Evolutionary conservation across 2,329 filamentous ascomycete species (phyloP), one percentile per base, ranked within the genome.

Genomic region (Trichocomaceae sp.): DNA sequence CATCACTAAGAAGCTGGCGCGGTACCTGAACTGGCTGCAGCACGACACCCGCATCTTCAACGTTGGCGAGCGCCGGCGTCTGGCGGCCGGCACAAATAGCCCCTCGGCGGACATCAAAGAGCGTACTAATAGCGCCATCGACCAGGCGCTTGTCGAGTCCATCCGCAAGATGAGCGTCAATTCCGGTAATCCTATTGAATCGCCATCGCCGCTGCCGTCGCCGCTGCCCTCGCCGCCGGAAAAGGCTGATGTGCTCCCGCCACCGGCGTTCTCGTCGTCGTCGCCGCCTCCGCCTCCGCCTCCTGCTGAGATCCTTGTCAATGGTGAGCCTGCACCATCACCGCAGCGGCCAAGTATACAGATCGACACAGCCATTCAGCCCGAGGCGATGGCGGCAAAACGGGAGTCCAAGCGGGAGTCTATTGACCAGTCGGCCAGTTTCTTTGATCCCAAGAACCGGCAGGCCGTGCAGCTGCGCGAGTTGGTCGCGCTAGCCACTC

Each of bases 41-140:
- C 92, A 99, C 72, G 89, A 96, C 66, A 93, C 91, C 12, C 83
- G 81, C 62, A 96, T 99, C 63, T 99, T 99, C 82, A 99, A 99
- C 65, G 93, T 99, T 37, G 93, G 93, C 58, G 92, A 96, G 71
- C 82, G 90, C 66, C 82, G 93, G 64, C 86, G 93, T 63, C 83
- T 91, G 50, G 89, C 86, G 17, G 87, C 79, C 26, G 76, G 86
- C 50, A 53, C 51, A 9, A 75, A 73, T 45, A 74, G 74, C n/a
- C 65, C 67, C 1, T 65, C 65, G 15, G 60, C 23, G 22, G 51
- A 46, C 9, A 52, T 33, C 17, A 47, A 57, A 33, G 59, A 62
- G 13, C 55, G 63, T 37, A 61, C 62, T 19, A 61, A 63, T 4
- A 67, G 62, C 49, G 61, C 66, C 37, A 63, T 74, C 22, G 72